phyloP scores from a whole-genome alignment of 2,329 filamentous ascomycete genomes.

The Furcasterigmium furcatum region DNA sequence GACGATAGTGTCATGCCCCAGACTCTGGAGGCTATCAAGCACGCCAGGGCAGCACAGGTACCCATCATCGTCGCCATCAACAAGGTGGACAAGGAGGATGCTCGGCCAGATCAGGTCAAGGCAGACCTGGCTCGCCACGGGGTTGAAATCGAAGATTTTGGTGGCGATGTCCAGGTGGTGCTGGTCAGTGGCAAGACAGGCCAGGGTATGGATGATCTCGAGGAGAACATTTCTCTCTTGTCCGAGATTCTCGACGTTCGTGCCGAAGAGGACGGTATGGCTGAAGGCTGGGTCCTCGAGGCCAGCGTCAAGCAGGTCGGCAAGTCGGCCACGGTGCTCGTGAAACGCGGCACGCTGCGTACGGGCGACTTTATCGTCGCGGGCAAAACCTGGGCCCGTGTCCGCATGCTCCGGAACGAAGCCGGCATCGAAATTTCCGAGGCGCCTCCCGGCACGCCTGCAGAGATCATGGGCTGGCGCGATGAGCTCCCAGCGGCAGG shows the following conservation, averaged over 20 bases:
- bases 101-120: conserved; percentile 80
- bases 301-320: conserved; percentile 83
- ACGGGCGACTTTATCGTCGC: conserved; percentile 82
- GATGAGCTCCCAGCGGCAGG: conserved; percentile 78
- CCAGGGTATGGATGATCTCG: conserved; percentile 83
- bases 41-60: conserved; percentile 81
- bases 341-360: conserved; percentile 81
- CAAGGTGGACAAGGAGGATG: conserved; percentile 88
- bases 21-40: conserved; percentile 92
- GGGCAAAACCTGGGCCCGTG: conserved; percentile 81
- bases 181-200: conserved; percentile 92
- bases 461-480: conserved; percentile 94
- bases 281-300: conserved; percentile 93
- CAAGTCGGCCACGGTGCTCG: conserved; percentile 82
- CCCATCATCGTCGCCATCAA: conserved; percentile 98
- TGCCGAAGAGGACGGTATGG: conserved; percentile 70
- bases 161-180: conserved; percentile 90
- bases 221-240: conserved; percentile 83
- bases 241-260: conserved; percentile 90
- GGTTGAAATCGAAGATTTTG: conserved; percentile 90
- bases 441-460: conserved; percentile 82
- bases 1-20: conserved; percentile 98
- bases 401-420: conserved; percentile 84
- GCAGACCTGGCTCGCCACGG: conserved; percentile 78
- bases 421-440: conserved; percentile 68